Evolutionary conservation across 1,139 yeast species (phyloP).

Genomic region (Sugiyamaella japonica): DNA sequence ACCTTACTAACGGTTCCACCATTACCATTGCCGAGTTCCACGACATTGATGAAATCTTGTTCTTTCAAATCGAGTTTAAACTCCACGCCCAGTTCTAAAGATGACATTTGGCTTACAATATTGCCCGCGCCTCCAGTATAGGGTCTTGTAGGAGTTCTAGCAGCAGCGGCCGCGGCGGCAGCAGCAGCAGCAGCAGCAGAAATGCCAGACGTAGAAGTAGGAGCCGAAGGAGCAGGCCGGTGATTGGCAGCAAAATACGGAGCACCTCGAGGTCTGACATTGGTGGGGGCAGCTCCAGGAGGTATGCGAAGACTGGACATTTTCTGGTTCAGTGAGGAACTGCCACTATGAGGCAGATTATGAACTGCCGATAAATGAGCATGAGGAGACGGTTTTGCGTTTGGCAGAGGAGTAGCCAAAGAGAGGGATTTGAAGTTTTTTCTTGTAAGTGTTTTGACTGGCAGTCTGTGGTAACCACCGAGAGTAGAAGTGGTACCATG

Average conservation of each 20-base stretch:
- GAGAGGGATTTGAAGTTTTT: conserved; percentile 74
- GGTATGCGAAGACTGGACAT: conserved; percentile 25
- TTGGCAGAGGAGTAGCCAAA: conserved; percentile 36
- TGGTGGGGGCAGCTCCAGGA: conserved; percentile 23
- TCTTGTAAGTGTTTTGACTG: conserved; percentile 63
- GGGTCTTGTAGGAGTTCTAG: conserved; percentile 3
- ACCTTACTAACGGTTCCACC: conserved; percentile 92
- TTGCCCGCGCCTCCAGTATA: conserved; percentile 24
- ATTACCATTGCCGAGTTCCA: conserved; percentile 87
- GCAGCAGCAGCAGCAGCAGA: conserved; percentile 25
- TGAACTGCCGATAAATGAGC: no score
- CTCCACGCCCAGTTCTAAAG: conserved; percentile 50
- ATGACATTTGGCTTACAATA: conserved; percentile 36
- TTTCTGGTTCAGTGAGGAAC: neutral
- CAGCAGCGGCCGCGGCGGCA: conserved; percentile 36
- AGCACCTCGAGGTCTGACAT: neutral
- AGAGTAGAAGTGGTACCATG: conserved; percentile 1
- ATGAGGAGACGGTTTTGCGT: neutral
- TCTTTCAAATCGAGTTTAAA: conserved; percentile 55
- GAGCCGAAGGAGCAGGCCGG: conserved; percentile 33
- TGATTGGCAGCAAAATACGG: neutral
- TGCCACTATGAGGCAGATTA: no score
- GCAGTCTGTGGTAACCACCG: conserved; percentile 43
- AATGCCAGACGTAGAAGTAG: conserved; percentile 21
- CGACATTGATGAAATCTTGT: conserved; percentile 70